Evolutionary conservation across 495 filamentous ascomycete genomes (phyloP).

Genomic region (Xylaria cubensis): DNA sequence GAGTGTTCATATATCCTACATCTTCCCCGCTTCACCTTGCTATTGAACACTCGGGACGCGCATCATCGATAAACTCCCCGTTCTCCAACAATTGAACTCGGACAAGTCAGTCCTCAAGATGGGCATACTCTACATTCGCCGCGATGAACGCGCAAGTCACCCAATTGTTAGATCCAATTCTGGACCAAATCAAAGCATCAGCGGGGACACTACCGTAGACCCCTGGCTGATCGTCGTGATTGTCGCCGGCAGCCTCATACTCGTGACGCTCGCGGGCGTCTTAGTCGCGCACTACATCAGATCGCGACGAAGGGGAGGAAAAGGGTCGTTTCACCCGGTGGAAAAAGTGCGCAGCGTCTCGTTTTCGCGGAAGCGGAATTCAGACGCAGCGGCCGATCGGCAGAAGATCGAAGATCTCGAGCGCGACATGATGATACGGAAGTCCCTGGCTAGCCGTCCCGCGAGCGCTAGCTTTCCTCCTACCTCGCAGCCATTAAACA

Average conservation of each 20-base stretch:
- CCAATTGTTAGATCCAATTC: not conserved
- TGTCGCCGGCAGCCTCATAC: constrained; percentile 38
- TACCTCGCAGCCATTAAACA: not conserved
- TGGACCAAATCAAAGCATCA: not conserved
- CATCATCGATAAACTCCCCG: not conserved
- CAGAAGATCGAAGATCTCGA: constrained; percentile 46
- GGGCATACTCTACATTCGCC: constrained; percentile 14
- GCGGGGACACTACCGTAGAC: constrained; percentile 3
- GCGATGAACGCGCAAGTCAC: not conserved
- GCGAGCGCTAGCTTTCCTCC: not conserved
- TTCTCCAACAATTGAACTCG: constrained; percentile 1
- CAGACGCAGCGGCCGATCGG: constrained; percentile 35
- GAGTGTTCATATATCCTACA: not conserved
- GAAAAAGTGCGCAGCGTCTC: constrained; percentile 30
- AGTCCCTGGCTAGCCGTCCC: constrained; percentile 51
- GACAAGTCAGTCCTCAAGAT: not conserved
- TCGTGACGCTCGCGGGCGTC: constrained; percentile 33
- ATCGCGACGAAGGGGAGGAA: constrained; percentile 34
- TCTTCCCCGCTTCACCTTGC: constrained; percentile 1
- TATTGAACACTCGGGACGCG: not conserved
- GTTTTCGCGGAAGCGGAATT: constrained; percentile 36
- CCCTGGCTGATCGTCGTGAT: constrained; percentile 46
- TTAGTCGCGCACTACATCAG: constrained; percentile 32
- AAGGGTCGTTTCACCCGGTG: constrained; percentile 12
- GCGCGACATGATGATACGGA: constrained; percentile 53